Base-by-base conservation (phyloP, 768 basidiomycete species). In the Mycena rebaudengoi region DNA sequence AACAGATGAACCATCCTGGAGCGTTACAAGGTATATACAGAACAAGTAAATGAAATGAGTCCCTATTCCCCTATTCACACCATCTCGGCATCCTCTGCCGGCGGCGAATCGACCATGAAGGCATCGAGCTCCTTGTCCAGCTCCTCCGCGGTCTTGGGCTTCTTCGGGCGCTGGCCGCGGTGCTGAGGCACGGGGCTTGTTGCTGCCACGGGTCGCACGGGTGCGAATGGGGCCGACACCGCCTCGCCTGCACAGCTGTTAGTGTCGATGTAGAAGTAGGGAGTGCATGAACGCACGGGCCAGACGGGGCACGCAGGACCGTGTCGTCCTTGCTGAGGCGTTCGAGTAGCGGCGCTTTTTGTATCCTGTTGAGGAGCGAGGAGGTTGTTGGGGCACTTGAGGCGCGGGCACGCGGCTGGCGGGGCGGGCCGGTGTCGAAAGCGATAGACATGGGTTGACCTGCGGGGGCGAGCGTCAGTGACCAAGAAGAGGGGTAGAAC, bases 91-190 rank as follows among this genome's bases (percentile, higher is more conserved):
- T 89, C 87, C 46, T 81, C 79, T 33, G 64, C 64, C 21, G 52
- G 63, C 8, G 69, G 46, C 0, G 83, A 77, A 68, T 90, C 90
- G 8, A 85, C 87, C 92, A 94, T 92, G 70, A 93, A 94, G 4
- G 89, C 86, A 67, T 98, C 95, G 62, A 98, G 74, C 77, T 98
- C 95, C 74, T 85, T 89, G 75, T 98, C 95, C 62, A 98, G 78
- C 68, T 97, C 92, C 60, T 89, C 91, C 8, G 87, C 91, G 2
- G 91, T 91, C 76, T 92, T 88, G 4, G 85, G 82, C 76, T 89
- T 88, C 71, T 83, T 79, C 21, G 75, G 73, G 71, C 68, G 77
- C 67, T 61, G 77, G 44, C 72, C 70, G 64, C 64, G 74, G 23
- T 4, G 57, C 57, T 28, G 67, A 45, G 11, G 69, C 67, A 5